phyloP scores from a whole-genome alignment of 176 grass and related monocot species.

The Triticum aestivum region DNA sequence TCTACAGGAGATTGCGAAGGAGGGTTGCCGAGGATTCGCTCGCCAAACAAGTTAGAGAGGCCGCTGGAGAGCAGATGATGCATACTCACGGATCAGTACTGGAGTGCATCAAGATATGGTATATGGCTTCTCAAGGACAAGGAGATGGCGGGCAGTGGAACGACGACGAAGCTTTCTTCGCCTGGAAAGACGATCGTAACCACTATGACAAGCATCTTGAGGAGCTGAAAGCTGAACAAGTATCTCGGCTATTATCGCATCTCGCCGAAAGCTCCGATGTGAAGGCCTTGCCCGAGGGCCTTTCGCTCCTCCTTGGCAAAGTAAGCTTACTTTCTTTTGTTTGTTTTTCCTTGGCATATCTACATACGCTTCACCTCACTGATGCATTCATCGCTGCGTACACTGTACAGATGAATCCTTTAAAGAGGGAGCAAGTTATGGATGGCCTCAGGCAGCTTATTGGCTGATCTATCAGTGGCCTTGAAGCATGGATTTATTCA shows the following conservation, averaged over 20 bases:
- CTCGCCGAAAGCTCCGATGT: conserved; percentile 66
- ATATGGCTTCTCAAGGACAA: conserved; percentile 33
- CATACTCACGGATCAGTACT: conserved; percentile 46
- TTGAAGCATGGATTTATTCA: neutral
- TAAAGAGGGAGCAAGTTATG: conserved; percentile 53
- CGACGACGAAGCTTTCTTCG: conserved; percentile 81
- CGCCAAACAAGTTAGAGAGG: conserved; percentile 59
- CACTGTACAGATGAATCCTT: conserved; percentile 75
- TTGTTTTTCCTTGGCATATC: neutral
- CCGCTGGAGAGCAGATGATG: conserved; percentile 55
- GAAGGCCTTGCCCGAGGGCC: conserved; percentile 55
- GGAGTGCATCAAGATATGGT: conserved; percentile 72
- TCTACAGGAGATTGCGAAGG: conserved; percentile 79
- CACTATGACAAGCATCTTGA: conserved; percentile 71
- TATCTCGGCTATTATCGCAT: conserved; percentile 48
- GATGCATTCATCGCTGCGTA: neutral
- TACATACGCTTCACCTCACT: neutral
- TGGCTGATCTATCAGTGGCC: conserved; percentile 25
- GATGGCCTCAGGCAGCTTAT: conserved; percentile 69
- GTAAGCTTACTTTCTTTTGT: conserved; percentile 34
- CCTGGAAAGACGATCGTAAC: conserved; percentile 73
- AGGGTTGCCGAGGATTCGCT: conserved; percentile 68
- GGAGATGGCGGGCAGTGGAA: conserved; percentile 52
- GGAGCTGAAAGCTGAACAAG: conserved; percentile 67
- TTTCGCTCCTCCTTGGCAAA: conserved; percentile 70